These are phyloP conservation scores for Furcasterigmium furcatum DNA, from an alignment of 2,329 filamentous ascomycete genomes.

Conservation along the genomic window DNA sequence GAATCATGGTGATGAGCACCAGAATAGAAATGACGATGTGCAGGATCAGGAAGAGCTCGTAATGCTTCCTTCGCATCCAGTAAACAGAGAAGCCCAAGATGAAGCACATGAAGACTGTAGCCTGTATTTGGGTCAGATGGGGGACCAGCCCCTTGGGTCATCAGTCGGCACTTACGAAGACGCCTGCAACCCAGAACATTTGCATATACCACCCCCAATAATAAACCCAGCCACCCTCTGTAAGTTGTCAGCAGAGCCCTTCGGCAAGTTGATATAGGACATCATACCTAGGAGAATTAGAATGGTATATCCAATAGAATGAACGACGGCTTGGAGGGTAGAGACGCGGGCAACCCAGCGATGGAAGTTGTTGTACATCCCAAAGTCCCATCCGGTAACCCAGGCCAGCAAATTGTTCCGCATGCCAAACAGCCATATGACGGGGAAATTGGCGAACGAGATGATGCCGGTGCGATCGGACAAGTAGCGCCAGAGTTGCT, in stretches of 20 bases:
- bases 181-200: conserved; percentile 49
- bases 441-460: conserved; percentile 59
- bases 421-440: conserved; percentile 65
- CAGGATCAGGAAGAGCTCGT: conserved; percentile 45
- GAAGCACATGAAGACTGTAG: conserved; percentile 41
- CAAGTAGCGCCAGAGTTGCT: conserved; percentile 48
- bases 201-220: conserved; percentile 33
- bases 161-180: conserved; percentile 20
- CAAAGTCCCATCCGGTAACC: conserved; percentile 67
- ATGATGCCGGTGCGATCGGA: conserved; percentile 64
- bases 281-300: conserved; percentile 31
- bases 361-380: conserved; percentile 65
- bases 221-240: conserved; percentile 33
- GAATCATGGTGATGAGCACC: conserved; percentile 46
- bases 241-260: conserved; percentile 4
- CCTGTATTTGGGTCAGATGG: conserved; percentile 18
- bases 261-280: background rate
- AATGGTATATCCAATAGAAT: conserved; percentile 57
- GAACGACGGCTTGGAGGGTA: conserved; percentile 58
- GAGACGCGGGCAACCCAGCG: conserved; percentile 62
- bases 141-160: no score
- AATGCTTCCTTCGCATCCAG: conserved; percentile 48
- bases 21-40: conserved; percentile 51
- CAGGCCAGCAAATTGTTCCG: conserved; percentile 65
- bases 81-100: conserved; percentile 45